Conservation (phyloP, 805 yeast species). For the Clavispora santaluciae region DNA sequence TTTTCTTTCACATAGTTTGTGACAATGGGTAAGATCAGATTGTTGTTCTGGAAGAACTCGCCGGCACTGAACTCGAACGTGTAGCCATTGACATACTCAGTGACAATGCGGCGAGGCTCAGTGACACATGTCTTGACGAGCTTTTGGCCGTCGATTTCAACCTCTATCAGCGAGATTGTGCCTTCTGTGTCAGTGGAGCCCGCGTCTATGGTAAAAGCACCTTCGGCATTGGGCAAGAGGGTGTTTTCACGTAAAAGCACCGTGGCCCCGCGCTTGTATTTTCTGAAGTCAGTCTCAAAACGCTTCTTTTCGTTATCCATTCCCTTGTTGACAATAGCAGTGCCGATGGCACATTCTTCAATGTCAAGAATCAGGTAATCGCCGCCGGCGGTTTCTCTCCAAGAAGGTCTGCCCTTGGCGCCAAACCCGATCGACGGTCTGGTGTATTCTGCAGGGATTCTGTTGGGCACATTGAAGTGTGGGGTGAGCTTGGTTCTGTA, state of each 20-base stretch:
- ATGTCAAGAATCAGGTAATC: slow-evolving; percentile 69
- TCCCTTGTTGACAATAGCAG: slow-evolving; percentile 70
- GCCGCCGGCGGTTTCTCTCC: slow-evolving; percentile 63
- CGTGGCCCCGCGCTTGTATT: slow-evolving; percentile 77
- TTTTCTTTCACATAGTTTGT: slow-evolving; percentile 77
- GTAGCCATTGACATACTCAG: slow-evolving; percentile 69
- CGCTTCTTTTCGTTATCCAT: slow-evolving; percentile 61
- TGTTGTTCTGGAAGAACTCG: slow-evolving; percentile 91
- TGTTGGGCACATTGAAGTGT: slow-evolving; percentile 79
- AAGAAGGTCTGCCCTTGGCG: slow-evolving; percentile 69
- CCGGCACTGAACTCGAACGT: slow-evolving; percentile 89
- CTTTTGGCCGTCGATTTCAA: slow-evolving; percentile 21
- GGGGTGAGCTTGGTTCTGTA: slow-evolving; percentile 96
- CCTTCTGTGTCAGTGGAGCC: slow-evolving; percentile 43
- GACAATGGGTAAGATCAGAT: slow-evolving; percentile 80
- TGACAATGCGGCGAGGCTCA: slow-evolving; percentile 70
- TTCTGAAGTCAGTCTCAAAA: slow-evolving; percentile 44
- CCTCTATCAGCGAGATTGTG: slow-evolving; percentile 21
- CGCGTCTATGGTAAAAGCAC: slow-evolving; percentile 18
- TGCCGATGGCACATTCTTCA: slow-evolving; percentile 91
- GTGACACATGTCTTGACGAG: slow-evolving; percentile 72
- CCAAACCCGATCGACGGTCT: slow-evolving; percentile 87
- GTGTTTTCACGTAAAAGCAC: slow-evolving; percentile 79
- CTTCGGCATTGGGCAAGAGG: slow-evolving; percentile 28
- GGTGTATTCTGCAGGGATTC: slow-evolving; percentile 28